Conservation (phyloP, 31 red algal species). For the Pterothamnion heteromorphum region DNA sequence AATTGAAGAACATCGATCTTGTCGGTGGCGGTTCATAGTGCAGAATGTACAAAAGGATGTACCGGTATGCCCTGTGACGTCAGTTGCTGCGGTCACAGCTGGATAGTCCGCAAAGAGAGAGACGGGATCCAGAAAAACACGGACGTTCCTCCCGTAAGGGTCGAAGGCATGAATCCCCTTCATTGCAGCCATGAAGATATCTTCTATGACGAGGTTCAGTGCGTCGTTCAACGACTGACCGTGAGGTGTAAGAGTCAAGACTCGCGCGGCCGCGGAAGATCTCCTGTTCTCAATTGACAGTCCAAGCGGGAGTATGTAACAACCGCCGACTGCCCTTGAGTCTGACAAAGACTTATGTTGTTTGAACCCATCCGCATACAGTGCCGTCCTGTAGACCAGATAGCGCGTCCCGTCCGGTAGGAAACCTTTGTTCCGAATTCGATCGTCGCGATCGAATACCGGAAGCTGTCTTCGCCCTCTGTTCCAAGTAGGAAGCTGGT, state of each 20-base stretch:
- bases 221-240: background rate
- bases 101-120: background rate
- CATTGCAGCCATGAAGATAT: background rate
- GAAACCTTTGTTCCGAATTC: no score
- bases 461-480: no score
- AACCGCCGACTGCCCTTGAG: background rate
- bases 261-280: background rate
- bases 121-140: background rate
- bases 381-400: no score
- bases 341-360: background rate
- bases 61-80: no score
- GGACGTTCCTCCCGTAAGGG: background rate
- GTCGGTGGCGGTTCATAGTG: background rate
- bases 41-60: no score
- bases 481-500: no score
- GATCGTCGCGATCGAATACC: no score
- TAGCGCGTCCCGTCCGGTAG: no score
- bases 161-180: background rate
- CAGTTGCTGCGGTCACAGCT: background rate
- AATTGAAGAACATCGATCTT: background rate
- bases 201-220: background rate
- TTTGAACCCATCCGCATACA: no score
- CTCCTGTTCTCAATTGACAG: no score
- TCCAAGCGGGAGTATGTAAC: background rate
- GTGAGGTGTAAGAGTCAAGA: constrained; percentile 7